Conservation (phyloP, 768 basidiomycete species). For the Leccinum pellstonianum region DNA sequence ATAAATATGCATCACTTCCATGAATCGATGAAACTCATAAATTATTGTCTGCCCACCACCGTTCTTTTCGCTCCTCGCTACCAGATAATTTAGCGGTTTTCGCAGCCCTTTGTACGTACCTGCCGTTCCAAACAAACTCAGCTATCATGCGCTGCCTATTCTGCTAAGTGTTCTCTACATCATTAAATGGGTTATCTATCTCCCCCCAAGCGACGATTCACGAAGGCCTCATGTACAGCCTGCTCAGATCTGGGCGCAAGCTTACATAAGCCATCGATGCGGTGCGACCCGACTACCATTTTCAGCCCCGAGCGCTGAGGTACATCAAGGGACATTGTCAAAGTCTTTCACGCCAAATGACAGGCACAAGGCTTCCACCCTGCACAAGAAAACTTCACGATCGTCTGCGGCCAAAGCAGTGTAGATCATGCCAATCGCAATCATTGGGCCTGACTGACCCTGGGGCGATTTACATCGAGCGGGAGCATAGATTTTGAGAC, state of each 20-base stretch:
- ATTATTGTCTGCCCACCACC: background rate
- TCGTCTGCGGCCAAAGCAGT: background rate
- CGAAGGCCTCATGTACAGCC: background rate
- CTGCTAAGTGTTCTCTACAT: background rate
- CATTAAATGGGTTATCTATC: background rate
- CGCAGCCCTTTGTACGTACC: background rate
- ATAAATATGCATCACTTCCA: no score
- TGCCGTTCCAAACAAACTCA: background rate
- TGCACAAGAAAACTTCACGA: background rate
- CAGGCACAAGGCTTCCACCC: background rate
- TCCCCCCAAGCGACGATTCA: background rate
- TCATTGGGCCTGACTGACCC: background rate
- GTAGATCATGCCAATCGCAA: background rate
- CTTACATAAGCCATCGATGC: background rate
- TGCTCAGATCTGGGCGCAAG: background rate
- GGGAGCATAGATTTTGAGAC: background rate
- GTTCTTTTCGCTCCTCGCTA: background rate
- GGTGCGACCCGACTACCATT: background rate
- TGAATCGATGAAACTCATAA: no score
- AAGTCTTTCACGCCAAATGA: background rate
- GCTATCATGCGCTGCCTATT: background rate
- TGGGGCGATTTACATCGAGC: background rate
- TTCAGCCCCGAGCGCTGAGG: background rate
- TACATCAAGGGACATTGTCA: background rate
- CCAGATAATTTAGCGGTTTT: background rate